Evolutionary conservation across 345 rosid species (phyloP), one percentile per base, ranked within the genome.

Genomic region (Euphorbia tirucalli): DNA sequence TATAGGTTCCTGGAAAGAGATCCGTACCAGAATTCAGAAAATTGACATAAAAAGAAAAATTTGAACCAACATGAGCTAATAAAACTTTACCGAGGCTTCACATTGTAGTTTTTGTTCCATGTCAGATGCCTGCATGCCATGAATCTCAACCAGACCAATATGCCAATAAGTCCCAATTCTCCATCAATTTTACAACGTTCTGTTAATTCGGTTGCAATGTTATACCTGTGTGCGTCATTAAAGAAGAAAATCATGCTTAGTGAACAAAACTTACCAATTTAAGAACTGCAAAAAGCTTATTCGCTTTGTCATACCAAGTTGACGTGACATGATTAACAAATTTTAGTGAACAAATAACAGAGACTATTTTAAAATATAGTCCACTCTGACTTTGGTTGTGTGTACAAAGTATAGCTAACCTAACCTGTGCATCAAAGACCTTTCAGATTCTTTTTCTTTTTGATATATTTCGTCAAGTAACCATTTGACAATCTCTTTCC

Each of bases 391-490:
- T 31, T 73, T 41, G 0, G 9, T 60, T 18, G 21, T 21, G 35
- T 10, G 27, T 35, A 19, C 56, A 10, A 37, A 11, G 65, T 32
- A 25, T 30, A 41, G 44, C 44, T 58, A 65, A 67, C 32, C 66
- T 70, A 25, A 85, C 89, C 89, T 81, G 78, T 86, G 89, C 92
- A 88, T 88, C 71, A 86, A 76, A 62, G 92, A 88, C 55, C 89
- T 86, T 79, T 88, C 87, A 71, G 92, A 89, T 73, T 83, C 92
- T 57, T 80, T 88, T 80, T 88, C 92, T 71, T 83, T 77, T 41
- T 10, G 81, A 66, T 84, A 77, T 74, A 88, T 88, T 78, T 88
- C 89, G 66, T 88, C 88, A 25, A 88, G 89, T 49, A 88, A 62
- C 92, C 92, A 88, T 77, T 86, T 86, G 69, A 84, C 79, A 35